Conservation (phyloP, 495 filamentous ascomycete species). For the Xylaria longipes region DNA sequence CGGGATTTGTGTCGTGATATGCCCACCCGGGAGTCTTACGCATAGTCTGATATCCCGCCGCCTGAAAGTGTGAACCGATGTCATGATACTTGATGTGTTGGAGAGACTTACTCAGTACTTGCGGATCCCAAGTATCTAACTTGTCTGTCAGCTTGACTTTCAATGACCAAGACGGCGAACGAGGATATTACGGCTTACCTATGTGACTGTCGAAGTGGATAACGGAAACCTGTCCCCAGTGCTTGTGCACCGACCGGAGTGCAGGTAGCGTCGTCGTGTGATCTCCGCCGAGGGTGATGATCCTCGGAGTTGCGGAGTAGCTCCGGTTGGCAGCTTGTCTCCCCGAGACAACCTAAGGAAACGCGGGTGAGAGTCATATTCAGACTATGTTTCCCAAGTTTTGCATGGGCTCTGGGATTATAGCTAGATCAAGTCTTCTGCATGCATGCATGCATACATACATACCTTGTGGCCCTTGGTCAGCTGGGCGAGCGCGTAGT, state of each 20-base stretch:
- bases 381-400: slow-evolving; percentile 21
- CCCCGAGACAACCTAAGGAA: slow-evolving; percentile 41
- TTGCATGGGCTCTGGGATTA: neutral
- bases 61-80: slow-evolving; percentile 21
- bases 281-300: slow-evolving; percentile 75
- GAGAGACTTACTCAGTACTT: slow-evolving; percentile 42
- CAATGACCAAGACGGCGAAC: neutral
- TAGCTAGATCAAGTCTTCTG: neutral
- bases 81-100: neutral
- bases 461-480: slow-evolving; percentile 61
- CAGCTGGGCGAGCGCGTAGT: slow-evolving; percentile 75
- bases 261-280: slow-evolving; percentile 68
- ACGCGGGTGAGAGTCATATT: neutral
- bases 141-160: slow-evolving; percentile 24
- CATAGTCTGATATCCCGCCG: slow-evolving; percentile 51
- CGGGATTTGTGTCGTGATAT: neutral
- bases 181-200: slow-evolving; percentile 33
- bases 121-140: slow-evolving; percentile 82
- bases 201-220: slow-evolving; percentile 79
- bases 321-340: slow-evolving; percentile 42
- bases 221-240: slow-evolving; percentile 71
- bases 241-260: slow-evolving; percentile 67
- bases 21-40: slow-evolving; percentile 34
- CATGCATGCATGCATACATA: neutral
- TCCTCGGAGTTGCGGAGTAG: slow-evolving; percentile 47